Percentiles rank a stretch among this genome's conserved stretches.
Evolutionary conservation across 441 rosid genomes (phyloP).

Genomic region (Mallotus japonicus): DNA sequence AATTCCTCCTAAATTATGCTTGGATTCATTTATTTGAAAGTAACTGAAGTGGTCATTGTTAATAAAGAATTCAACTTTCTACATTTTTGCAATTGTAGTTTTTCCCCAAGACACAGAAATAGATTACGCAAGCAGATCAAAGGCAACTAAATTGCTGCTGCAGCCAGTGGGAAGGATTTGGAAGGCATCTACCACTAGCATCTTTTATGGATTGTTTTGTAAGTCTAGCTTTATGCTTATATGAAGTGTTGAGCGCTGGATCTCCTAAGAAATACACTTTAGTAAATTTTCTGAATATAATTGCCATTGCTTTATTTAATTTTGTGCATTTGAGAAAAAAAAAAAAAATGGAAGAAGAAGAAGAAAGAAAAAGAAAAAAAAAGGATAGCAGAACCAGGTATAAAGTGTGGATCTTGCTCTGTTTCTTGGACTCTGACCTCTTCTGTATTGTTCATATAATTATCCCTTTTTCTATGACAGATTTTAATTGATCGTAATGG

Average conservation of each 20-base stretch:
- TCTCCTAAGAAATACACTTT: not conserved
- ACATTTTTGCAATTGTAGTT: conserved; percentile 49
- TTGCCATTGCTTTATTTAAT: not conserved
- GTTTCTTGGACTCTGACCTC: too few species aligned
- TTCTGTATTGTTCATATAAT: too few species aligned
- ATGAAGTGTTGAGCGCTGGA: not conserved
- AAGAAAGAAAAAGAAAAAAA: not conserved
- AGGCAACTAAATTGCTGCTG: conserved; percentile 84
- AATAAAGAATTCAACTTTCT: not conserved
- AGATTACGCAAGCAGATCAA: conserved; percentile 87
- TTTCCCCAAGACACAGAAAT: conserved; percentile 91
- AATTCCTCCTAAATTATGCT: too few species aligned
- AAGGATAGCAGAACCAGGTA: not conserved
- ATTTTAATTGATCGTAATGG: not conserved
- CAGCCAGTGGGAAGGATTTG: conserved; percentile 94
- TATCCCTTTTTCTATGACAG: not conserved
- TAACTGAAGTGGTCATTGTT: too few species aligned
- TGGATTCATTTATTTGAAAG: too few species aligned
- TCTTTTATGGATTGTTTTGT: not conserved
- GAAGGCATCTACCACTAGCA: conserved; percentile 56
- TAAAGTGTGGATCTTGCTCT: not conserved
- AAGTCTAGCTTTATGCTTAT: not conserved
- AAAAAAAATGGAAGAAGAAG: too few species aligned
- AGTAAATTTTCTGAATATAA: not conserved
- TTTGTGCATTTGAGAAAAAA: not conserved